Conservation (phyloP, 305 asterid species). For the Withania somnifera region DNA sequence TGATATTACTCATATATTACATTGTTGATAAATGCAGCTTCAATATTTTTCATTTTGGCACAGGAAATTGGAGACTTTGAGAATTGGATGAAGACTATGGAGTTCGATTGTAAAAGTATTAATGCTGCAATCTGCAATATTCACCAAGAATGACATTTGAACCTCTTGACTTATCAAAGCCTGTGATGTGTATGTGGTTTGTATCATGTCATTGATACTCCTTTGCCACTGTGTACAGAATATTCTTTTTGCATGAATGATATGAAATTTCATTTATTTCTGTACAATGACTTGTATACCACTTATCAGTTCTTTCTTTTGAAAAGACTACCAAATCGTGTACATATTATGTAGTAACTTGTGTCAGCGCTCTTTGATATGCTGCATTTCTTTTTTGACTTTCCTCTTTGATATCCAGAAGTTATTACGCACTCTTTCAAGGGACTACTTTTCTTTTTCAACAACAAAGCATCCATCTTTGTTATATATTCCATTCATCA, state of each 20-base stretch:
- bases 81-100: slow-evolving; percentile 52
- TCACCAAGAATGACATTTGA: slow-evolving; percentile 17
- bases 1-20: background rate
- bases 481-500: background rate
- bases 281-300: background rate
- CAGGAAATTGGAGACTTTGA: slow-evolving; percentile 42
- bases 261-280: background rate
- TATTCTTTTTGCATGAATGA: background rate
- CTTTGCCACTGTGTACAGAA: background rate
- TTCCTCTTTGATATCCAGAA: background rate
- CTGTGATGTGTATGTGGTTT: background rate
- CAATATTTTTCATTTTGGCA: background rate
- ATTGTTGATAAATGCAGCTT: background rate
- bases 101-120: slow-evolving; percentile 34
- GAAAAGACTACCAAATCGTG: background rate
- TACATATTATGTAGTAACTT: background rate
- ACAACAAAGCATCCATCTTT: background rate
- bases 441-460: background rate
- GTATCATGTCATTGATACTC: background rate
- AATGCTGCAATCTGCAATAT: slow-evolving; percentile 29
- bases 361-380: background rate
- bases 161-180: background rate
- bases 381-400: background rate
- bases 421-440: background rate
- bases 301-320: background rate